Conservation (phyloP, 106 monocot species). For the Allium cepa region DNA sequence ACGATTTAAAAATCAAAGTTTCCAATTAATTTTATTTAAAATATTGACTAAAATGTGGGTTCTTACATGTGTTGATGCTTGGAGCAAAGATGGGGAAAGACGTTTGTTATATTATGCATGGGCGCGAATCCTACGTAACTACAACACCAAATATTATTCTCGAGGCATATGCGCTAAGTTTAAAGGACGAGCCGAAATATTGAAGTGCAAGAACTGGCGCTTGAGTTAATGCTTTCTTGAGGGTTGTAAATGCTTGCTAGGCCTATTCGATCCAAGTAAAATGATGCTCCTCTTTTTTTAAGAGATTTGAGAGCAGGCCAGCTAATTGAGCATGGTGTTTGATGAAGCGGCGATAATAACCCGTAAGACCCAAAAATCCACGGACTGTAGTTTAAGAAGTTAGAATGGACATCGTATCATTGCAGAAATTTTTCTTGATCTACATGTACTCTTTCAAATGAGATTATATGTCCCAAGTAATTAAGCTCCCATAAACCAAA, state of each 20-base stretch:
- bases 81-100: not conserved
- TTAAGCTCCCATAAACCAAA: not conserved
- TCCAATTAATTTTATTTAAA: too few species aligned
- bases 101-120: not conserved
- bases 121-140: not conserved
- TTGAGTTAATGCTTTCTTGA: not conserved
- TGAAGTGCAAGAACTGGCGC: not conserved
- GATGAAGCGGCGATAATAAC: too few species aligned
- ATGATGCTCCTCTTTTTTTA: too few species aligned
- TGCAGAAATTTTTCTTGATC: not conserved
- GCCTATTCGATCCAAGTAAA: too few species aligned
- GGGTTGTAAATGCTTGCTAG: too few species aligned
- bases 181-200: not conserved
- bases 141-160: not conserved
- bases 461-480: not conserved
- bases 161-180: not conserved
- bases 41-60: too few species aligned
- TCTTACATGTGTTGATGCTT: not conserved
- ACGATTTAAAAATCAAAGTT: too few species aligned
- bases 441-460: not conserved
- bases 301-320: too few species aligned
- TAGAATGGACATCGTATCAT: too few species aligned
- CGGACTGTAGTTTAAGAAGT: too few species aligned
- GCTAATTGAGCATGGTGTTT: too few species aligned
- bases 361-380: too few species aligned